Evolutionary conservation across 2,329 filamentous ascomycete genomes (phyloP), one percentile per base, ranked within the genome.

Genomic region (Apiospora aurea): DNA sequence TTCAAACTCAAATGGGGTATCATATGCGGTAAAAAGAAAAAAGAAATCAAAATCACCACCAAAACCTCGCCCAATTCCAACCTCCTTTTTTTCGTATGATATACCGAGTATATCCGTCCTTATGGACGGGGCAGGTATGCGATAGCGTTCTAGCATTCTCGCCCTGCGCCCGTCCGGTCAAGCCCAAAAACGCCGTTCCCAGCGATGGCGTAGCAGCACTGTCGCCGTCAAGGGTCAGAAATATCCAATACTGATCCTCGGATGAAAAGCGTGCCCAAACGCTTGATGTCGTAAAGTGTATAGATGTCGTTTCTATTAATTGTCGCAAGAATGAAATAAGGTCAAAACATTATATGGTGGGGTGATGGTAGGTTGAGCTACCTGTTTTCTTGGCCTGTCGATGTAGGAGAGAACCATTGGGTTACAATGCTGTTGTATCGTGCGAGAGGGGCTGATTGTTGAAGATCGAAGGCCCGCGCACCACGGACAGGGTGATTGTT

Each of bases 1-100:
- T 86, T 78, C 79, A 85, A 86, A 87, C 83, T 85, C 83, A 81
- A 76, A 84, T 87, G 84, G 85, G 86, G 86, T 87, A 87, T 87
- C 86, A 85, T 86, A 82, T 80, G 80, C 80, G 78, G 78, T 16
- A 18, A 24, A 29, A 29, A 29, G 3, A 29, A 29, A 29, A 29
- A 29, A 21, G 8, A n/a, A 69, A 77, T 76, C 70, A 78, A 77
- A 71, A 44, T 41, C 69, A 71, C 73, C 69, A 69, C 6, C 18
- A 29, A 57, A 57, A 57, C 51, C 13, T 57, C 26, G 14, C 51
- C 26, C 51, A 34, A 57, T 21, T 16, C 29, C 18, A 64, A 24
- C 34, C 57, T 13, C 57, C 34, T 41, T 8, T 64, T 61, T 64
- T 34, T 61, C 26, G 5, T 61, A 10, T 49, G 21, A 49, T 61